Evolutionary conservation across 805 yeast species (phyloP), one percentile per base, ranked within the genome.

Genomic region (Cyberlindnera nakhonratchasimensis): DNA sequence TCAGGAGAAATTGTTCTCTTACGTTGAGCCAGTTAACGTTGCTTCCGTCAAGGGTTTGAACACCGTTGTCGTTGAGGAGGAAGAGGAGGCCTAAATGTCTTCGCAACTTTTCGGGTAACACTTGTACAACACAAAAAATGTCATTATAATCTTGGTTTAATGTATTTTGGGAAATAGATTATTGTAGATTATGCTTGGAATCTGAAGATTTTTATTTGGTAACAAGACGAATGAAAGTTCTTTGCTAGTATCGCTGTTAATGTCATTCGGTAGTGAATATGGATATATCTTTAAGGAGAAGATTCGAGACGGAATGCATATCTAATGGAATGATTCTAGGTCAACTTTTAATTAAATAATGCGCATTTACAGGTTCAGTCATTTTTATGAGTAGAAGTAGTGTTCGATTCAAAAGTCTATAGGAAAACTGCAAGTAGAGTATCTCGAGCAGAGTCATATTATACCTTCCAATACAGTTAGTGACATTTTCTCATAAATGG

Each of bases 21-120:
- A 79, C 75, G 99, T 93, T 67, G 98, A 93, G 82, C 91, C 95
- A 67, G 96, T 93, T 70, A 74, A 77, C 67, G 97, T 93, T 66
- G 85, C 96, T 68, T 70, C 95, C 57, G 81, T 87, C 75, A 93
- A 93, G 84, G 97, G 97, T 78, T 86, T 93, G 74, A 83, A 89
- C 77, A 93, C 99, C 75, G 85, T 79, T 74, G 97, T 89, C 70
- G 90, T 93, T 72, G 96, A 86, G 71, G 81, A 66, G 56, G 80
- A 65, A 42, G 62, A 55, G 51, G 61, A 54, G 50, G 53, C 53
- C 40, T 50, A 53, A 50, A 44, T 45, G 40, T 24, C 19, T 16
- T 40, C 21, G 19, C 38, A 39, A 13, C 41, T 26, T 30, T 34
- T 37, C 23, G 28, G 28, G 36, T 33, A 33, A 39, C 34, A 32